Conservation (phyloP, 768 basidiomycete genomes). For the Pisolithus microcarpus region DNA sequence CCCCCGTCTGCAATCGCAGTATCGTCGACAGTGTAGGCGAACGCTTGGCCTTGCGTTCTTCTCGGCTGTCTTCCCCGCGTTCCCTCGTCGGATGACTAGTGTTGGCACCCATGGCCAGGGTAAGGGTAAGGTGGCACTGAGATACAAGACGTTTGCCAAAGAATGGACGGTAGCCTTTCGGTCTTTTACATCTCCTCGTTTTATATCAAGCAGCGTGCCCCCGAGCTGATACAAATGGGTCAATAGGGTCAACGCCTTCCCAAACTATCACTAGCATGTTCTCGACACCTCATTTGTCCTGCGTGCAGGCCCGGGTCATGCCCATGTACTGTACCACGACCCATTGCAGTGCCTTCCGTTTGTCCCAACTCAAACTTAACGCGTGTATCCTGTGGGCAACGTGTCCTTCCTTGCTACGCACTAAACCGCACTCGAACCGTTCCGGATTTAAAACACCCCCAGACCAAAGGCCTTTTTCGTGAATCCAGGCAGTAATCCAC, state of each 20-base stretch:
- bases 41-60: slow-evolving; percentile 19
- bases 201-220: slow-evolving; percentile 10
- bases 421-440: neutral
- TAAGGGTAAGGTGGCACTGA: neutral
- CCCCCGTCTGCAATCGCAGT: slow-evolving; percentile 21
- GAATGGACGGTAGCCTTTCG: neutral
- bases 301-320: slow-evolving; percentile 19
- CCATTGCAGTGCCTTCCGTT: slow-evolving; percentile 15
- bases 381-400: slow-evolving; percentile 10
- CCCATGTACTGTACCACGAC: slow-evolving; percentile 4
- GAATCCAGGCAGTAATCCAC: neutral
- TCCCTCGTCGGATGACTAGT: slow-evolving; percentile 19
- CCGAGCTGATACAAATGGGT: slow-evolving; percentile 15
- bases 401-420: slow-evolving; percentile 1
- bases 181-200: slow-evolving; percentile 1
- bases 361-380: slow-evolving; percentile 7
- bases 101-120: slow-evolving; percentile 19
- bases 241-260: slow-evolving; percentile 4
- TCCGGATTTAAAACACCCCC: neutral
- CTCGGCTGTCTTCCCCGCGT: slow-evolving; percentile 16
- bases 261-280: slow-evolving; percentile 8
- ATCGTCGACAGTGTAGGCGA: slow-evolving; percentile 18
- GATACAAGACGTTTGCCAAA: neutral
- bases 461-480: neutral
- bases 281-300: slow-evolving; percentile 22